A percentile compares a stretch with the other conserved stretches of the same genome.
Conservation (phyloP, 306 rosid species). For the Cucurbita pepo region DNA sequence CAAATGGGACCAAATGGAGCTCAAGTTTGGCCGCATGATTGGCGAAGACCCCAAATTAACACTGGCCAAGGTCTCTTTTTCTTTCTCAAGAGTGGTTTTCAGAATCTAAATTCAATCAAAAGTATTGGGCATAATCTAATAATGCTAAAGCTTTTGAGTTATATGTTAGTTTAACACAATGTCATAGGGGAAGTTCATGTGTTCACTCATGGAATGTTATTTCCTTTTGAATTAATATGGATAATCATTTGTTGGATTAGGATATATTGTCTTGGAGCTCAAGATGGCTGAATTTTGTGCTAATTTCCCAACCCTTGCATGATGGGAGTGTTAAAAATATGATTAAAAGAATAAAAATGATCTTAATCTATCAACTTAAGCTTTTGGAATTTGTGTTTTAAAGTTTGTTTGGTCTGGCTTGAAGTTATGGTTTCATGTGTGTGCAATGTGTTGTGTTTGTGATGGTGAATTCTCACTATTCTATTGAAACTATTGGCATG, state of each 20-base stretch:
- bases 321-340: neutral
- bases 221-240: neutral
- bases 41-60: conserved; percentile 95
- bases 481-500: neutral
- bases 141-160: neutral
- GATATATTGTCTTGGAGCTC: no score
- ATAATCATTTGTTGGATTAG: neutral
- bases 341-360: neutral
- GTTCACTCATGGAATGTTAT: neutral
- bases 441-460: neutral
- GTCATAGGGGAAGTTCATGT: neutral
- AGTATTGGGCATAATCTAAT: neutral
- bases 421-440: neutral
- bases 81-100: neutral
- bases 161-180: neutral
- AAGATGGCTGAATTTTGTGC: neutral
- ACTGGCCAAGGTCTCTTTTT: conserved; percentile 55
- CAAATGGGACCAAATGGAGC: conserved; percentile 64
- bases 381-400: neutral
- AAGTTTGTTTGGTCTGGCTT: neutral
- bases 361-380: neutral
- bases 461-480: neutral
- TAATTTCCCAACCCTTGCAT: neutral
- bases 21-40: conserved; percentile 75
- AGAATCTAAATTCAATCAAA: neutral